A percentile compares a stretch with the other conserved stretches of the same genome.
phyloP scores from a whole-genome alignment of 495 filamentous ascomycete species.

The Pseudoneurospora amorphoporcata region DNA sequence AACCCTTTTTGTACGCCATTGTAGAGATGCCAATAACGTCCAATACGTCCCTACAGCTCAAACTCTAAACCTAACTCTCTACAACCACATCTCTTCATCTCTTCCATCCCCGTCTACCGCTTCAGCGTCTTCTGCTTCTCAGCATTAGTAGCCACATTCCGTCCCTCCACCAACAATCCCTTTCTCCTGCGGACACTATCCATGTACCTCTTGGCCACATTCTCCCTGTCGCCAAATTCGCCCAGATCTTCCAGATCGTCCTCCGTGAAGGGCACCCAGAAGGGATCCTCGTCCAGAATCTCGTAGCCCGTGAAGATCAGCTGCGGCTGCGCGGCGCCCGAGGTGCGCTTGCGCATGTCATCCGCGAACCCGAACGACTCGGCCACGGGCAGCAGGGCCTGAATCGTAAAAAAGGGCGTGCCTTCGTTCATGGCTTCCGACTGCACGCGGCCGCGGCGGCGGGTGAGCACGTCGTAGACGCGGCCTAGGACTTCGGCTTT shows the following conservation, averaged over 20 bases:
- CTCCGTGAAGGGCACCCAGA: constrained; percentile 94
- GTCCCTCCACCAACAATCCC: constrained; percentile 72
- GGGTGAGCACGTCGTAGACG: constrained; percentile 87
- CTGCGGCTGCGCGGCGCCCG: constrained; percentile 82
- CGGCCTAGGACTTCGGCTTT: constrained; percentile 85
- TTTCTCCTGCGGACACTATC: constrained; percentile 76
- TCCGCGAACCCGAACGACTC: constrained; percentile 94
- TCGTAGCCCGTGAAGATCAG: constrained; percentile 89
- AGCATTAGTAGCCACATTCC: constrained; percentile 63
- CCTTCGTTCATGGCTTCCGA: constrained; percentile 90
- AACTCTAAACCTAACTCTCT: no score
- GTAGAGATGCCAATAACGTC: neutral
- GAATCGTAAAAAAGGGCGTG: constrained; percentile 90
- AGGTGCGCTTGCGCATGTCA: constrained; percentile 90
- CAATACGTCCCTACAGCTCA: no score
- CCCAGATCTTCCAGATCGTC: constrained; percentile 95
- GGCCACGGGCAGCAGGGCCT: constrained; percentile 75
- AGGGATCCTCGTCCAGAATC: constrained; percentile 84
- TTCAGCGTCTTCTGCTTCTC: constrained; percentile 99
- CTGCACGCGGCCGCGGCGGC: constrained; percentile 79
- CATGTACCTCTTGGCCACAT: constrained; percentile 93
- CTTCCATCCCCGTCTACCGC: constrained; percentile 42
- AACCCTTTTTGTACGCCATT: neutral
- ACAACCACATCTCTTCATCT: neutral
- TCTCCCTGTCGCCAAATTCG: constrained; percentile 84